phyloP scores from a whole-genome alignment of 1,284 basidiomycete species.

The Apiotrichum mycotoxinovorans region DNA sequence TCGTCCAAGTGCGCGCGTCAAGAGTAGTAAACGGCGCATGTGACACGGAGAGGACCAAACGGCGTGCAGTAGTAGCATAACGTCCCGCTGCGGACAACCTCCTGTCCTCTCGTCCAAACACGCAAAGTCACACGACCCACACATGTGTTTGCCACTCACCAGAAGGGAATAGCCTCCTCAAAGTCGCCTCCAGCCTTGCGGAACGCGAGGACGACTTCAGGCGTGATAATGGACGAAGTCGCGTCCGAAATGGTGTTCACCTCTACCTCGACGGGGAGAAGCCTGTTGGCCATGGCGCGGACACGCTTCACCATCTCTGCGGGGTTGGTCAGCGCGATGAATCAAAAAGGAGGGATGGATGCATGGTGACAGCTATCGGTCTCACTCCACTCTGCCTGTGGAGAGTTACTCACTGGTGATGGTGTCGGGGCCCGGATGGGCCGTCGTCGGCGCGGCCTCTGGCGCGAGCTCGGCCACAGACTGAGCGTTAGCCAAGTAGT shows the following conservation, averaged over 20 bases:
- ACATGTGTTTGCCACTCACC: constrained; percentile 15
- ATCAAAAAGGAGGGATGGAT: too few relatives aligned
- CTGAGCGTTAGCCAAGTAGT: not conserved
- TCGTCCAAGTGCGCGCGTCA: too few relatives aligned
- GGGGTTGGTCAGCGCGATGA: too few relatives aligned
- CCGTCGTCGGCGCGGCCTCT: not conserved
- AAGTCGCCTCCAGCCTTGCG: constrained; percentile 58
- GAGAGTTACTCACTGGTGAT: constrained; percentile 7
- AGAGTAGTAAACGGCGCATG: too few relatives aligned
- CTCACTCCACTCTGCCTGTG: too few relatives aligned
- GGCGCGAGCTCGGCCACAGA: not conserved
- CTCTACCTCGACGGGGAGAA: constrained; percentile 70
- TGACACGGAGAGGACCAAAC: too few relatives aligned
- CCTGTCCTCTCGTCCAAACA: not conserved
- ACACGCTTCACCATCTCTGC: constrained; percentile 66
- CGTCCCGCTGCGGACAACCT: too few relatives aligned
- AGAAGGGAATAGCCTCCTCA: constrained; percentile 62
- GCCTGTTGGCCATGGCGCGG: constrained; percentile 67
- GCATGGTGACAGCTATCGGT: too few relatives aligned
- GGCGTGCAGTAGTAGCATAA: too few relatives aligned
- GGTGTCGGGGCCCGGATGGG: constrained; percentile 15
- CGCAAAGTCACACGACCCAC: not conserved
- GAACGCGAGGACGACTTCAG: constrained; percentile 52
- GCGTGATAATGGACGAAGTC: constrained; percentile 49
- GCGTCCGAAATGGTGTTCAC: constrained; percentile 42